Percentiles rank a stretch among this genome's conserved stretches.
Evolutionary conservation across 768 basidiomycete species (phyloP).

Genomic region (Xerocomellus dryophilus): DNA sequence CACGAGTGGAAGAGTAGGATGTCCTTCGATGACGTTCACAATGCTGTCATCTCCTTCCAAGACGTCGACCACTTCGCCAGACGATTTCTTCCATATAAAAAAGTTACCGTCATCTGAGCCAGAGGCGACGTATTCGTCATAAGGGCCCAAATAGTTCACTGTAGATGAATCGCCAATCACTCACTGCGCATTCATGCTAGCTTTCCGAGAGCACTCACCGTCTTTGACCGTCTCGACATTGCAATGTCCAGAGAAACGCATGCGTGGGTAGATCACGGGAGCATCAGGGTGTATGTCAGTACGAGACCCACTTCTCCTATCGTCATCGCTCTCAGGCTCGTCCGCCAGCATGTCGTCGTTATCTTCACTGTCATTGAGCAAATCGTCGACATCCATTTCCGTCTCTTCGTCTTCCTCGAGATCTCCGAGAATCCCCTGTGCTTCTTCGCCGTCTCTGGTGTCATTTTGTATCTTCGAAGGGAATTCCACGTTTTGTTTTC

Average conservation of each 20-base stretch:
- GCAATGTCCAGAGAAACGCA: slow-evolving; percentile 62
- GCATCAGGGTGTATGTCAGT: slow-evolving; percentile 34
- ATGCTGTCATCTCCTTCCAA: slow-evolving; percentile 80
- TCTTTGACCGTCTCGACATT: slow-evolving; percentile 88
- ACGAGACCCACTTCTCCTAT: slow-evolving; percentile 23
- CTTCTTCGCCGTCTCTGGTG: slow-evolving; percentile 3
- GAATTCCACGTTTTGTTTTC: background rate
- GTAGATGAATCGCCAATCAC: background rate
- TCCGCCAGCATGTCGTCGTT: slow-evolving; percentile 25
- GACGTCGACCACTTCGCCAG: slow-evolving; percentile 64
- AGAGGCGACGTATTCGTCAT: slow-evolving; percentile 73
- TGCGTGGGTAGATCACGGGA: slow-evolving; percentile 60
- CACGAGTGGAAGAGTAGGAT: slow-evolving; percentile 73
- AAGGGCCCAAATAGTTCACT: slow-evolving; percentile 85
- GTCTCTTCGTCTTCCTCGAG: slow-evolving; percentile 23
- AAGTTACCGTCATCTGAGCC: slow-evolving; percentile 88
- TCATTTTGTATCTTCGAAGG: background rate
- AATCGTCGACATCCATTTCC: slow-evolving; percentile 30
- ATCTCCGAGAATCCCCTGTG: background rate
- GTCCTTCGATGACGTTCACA: slow-evolving; percentile 85
- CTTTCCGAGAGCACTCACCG: slow-evolving; percentile 44
- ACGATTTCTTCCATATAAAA: slow-evolving; percentile 80
- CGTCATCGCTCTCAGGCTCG: slow-evolving; percentile 33
- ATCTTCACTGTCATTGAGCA: slow-evolving; percentile 29
- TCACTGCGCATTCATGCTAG: background rate